These are phyloP conservation scores for Fusarium sp. DNA, from an alignment of 2,329 filamentous ascomycete genomes.

Conservation along the genomic window DNA sequence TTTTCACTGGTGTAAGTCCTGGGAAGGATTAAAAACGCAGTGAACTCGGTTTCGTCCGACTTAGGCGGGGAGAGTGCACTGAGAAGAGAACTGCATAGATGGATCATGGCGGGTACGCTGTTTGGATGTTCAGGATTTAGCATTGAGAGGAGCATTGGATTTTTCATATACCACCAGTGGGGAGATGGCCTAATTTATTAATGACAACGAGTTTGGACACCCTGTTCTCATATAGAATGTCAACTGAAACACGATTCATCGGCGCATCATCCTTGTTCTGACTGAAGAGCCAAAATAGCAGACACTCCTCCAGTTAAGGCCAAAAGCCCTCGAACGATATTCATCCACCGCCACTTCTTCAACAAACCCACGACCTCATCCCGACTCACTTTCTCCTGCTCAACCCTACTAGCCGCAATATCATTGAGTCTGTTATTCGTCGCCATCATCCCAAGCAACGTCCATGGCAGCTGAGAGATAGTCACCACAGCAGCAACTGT, in stretches of 20 bases:
- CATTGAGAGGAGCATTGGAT: constrained; percentile 2
- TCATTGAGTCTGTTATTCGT: constrained; percentile 30
- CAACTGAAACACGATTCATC: not conserved
- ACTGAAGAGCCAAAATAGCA: constrained; percentile 24
- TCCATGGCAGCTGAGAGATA: constrained; percentile 30
- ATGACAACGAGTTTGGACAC: not conserved
- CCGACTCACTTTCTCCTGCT: constrained; percentile 20
- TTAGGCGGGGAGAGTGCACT: not conserved
- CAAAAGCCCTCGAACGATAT: constrained; percentile 28
- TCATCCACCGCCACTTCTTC: constrained; percentile 36
- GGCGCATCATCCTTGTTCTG: not conserved
- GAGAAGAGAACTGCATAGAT: not conserved
- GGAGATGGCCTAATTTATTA: not conserved
- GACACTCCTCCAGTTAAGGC: constrained; percentile 28
- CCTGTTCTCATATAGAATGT: not conserved
- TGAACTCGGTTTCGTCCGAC: not conserved
- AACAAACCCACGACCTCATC: constrained; percentile 25
- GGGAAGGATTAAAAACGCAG: not conserved
- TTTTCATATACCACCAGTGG: constrained; percentile 12
- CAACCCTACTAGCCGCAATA: constrained; percentile 11
- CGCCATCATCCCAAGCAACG: constrained; percentile 30
- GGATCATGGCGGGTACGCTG: not conserved
- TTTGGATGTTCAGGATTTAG: not conserved
- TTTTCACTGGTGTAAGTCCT: not conserved
- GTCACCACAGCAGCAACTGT: constrained; percentile 15